phyloP scores from a whole-genome alignment of 2,329 filamentous ascomycete species.

The Fusarium torulosum region DNA sequence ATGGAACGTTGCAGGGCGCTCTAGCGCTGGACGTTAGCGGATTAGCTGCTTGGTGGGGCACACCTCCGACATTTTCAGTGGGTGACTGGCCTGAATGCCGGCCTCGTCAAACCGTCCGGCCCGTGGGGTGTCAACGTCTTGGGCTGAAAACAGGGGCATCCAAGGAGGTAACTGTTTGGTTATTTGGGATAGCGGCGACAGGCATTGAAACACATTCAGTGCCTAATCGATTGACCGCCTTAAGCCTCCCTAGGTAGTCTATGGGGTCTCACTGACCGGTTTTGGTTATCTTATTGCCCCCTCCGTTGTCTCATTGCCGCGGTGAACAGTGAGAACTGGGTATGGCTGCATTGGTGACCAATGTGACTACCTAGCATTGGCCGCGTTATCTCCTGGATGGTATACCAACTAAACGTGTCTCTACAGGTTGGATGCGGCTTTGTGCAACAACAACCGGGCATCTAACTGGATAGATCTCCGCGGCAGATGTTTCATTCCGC shows the following conservation, averaged over 20 bases:
- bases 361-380: not conserved
- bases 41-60: constrained; percentile 10
- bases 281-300: constrained; percentile 22
- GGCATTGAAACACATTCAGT: constrained; percentile 4
- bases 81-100: constrained; percentile 11
- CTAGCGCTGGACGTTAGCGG: constrained; percentile 13
- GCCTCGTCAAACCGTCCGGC: not conserved
- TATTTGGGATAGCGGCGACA: constrained; percentile 9
- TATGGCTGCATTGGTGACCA: not conserved
- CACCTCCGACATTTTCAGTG: constrained; percentile 26
- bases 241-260: not conserved
- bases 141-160: constrained; percentile 32
- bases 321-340: not conserved
- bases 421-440: no score
- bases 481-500: no score
- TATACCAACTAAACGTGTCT: not conserved
- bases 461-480: no score
- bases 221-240: constrained; percentile 32
- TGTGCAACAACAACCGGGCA: no score
- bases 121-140: constrained; percentile 9
- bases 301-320: constrained; percentile 20
- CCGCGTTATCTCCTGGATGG: constrained; percentile 23
- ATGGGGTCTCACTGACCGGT: constrained; percentile 22
- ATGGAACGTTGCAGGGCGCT: not conserved
- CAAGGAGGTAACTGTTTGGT: constrained; percentile 14